Evolutionary conservation across 495 filamentous ascomycete genomes (phyloP).

Genomic region (Aspergillus indologenus): DNA sequence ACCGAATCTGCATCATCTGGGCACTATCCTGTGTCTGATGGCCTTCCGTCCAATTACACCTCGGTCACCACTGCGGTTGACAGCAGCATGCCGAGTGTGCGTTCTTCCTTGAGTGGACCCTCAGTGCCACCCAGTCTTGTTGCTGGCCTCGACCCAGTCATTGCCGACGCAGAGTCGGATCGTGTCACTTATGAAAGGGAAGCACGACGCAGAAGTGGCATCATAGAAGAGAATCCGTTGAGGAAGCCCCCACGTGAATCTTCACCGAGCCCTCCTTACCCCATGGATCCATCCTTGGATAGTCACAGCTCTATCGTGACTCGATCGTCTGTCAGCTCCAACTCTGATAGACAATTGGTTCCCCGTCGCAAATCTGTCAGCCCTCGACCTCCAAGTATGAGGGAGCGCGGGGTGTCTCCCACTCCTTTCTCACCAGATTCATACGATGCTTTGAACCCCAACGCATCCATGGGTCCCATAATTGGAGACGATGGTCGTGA

Average conservation of each 20-base stretch:
- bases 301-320: slow-evolving; percentile 19
- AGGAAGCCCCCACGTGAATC: slow-evolving; percentile 26
- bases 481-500: slow-evolving; percentile 80
- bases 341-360: slow-evolving; percentile 11
- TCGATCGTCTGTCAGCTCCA: slow-evolving; percentile 12
- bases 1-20: background rate
- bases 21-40: background rate
- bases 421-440: slow-evolving; percentile 88
- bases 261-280: slow-evolving; percentile 25
- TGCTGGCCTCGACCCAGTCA: slow-evolving; percentile 61
- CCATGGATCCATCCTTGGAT: slow-evolving; percentile 34
- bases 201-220: slow-evolving; percentile 27
- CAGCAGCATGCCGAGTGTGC: background rate
- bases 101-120: slow-evolving; percentile 36
- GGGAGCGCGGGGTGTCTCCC: slow-evolving; percentile 43
- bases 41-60: background rate
- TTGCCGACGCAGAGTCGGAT: slow-evolving; percentile 56
- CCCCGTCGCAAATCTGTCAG: slow-evolving; percentile 20
- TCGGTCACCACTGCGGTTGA: background rate
- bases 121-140: slow-evolving; percentile 65
- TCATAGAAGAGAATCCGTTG: slow-evolving; percentile 32
- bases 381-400: slow-evolving; percentile 15
- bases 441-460: slow-evolving; percentile 49
- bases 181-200: slow-evolving; percentile 26
- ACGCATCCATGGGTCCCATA: slow-evolving; percentile 53